Evolutionary conservation across 306 rosid genomes (phyloP), one percentile per base, ranked within the genome.

Genomic region (Castanospermum australe): DNA sequence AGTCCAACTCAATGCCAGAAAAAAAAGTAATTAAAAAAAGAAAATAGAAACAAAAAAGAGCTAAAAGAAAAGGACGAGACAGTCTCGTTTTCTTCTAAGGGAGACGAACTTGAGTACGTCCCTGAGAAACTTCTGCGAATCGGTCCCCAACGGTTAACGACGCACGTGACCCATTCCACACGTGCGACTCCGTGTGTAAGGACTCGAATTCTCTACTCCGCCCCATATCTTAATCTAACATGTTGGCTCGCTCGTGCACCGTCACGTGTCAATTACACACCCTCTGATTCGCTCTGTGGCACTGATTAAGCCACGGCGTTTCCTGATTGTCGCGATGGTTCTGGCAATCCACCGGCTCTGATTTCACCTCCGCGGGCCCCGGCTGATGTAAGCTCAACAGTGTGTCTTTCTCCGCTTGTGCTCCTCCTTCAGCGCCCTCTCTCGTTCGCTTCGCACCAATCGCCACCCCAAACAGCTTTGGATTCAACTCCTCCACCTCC

Each of bases 401-500:
- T 0, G 87, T 85, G 57, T 76, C 93, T 0, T 86, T 89, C 66
- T 80, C 93, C 74, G 52, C 79, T 17, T 12, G 76, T 5, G 20
- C 60, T 13, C 47, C 78, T 2, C 25, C 62, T 10, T 13, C 80
- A 25, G 75, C 24, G 15, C 60, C 81, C 32, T 82, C 97, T 71
- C 99, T 84, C 20, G 79, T 67, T 50, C 99, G 86, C 84, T 92
- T 94, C 12, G 67, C 77, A 11, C 93, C 91, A 35, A 94, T 76
- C 15, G 87, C 82, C 61, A 90, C 98, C 7, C 97, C 97, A 33
- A 90, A 90, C 18, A 90, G 83, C 81, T 84, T 92, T 42, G 89
- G 91, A 41, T 85, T 82, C 78, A 66, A 48, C 52, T 75, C 84
- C 17, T 47, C 83, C 52, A 17, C 76, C 65, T 12, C n/a, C 11